These are phyloP conservation scores for Castanea sativa DNA, from an alignment of 306 rosid species.

Conservation along the genomic window DNA sequence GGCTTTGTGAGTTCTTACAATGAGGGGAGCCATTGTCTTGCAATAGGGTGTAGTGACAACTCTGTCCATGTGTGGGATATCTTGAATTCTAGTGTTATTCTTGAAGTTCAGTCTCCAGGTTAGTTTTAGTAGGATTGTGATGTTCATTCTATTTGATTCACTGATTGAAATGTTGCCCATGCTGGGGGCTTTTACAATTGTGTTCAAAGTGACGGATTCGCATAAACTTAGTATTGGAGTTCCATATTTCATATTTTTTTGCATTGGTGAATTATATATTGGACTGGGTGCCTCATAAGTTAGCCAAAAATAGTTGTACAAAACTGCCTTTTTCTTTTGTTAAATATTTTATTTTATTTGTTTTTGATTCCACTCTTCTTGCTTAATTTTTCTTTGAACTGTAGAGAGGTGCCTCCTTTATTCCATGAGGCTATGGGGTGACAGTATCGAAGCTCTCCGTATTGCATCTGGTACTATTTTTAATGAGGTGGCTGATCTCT, in stretches of 20 bases:
- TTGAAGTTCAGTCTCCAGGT: conserved; percentile 87
- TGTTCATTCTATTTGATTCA: not conserved
- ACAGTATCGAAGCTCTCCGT: conserved; percentile 63
- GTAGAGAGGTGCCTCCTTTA: conserved; percentile 81
- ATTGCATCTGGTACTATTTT: conserved; percentile 91
- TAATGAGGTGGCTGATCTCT: conserved; percentile 67
- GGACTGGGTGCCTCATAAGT: not conserved
- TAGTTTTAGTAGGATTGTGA: conserved; percentile 25
- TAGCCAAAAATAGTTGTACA: not conserved
- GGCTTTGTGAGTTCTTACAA: conserved; percentile 32
- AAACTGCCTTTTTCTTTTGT: not conserved
- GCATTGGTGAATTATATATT: not conserved
- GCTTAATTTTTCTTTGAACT: conserved; percentile 13
- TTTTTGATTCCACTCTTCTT: not conserved
- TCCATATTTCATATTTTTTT: not conserved
- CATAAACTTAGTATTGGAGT: not conserved
- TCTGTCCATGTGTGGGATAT: conserved; percentile 85
- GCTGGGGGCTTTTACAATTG: too few species aligned
- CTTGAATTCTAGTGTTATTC: conserved; percentile 41
- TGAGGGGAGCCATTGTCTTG: conserved; percentile 47
- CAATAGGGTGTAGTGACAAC: conserved; percentile 81
- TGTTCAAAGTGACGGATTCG: not conserved
- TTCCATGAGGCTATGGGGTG: conserved; percentile 96
- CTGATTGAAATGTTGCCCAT: not conserved
- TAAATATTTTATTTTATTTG: not conserved